A percentile compares a stretch with the other conserved stretches of the same genome.
Conservation (phyloP, 768 basidiomycete genomes). For the Pilatotrama ljubarskyi region DNA sequence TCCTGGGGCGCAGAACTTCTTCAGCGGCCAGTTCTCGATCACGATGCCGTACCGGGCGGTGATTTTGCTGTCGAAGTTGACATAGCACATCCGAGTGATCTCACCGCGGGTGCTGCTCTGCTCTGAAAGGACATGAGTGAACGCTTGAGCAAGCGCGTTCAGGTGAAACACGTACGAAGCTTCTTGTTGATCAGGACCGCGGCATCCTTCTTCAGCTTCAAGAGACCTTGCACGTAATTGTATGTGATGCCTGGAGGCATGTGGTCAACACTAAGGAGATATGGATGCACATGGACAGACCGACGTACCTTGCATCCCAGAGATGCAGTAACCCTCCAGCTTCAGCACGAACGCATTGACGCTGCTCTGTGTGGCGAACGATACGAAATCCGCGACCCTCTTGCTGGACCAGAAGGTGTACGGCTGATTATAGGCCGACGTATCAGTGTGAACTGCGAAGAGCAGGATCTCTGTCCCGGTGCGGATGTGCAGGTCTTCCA, state of each 20-base stretch:
- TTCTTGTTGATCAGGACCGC: neutral
- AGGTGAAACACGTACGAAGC: neutral
- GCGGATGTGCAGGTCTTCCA: neutral
- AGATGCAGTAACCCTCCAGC: neutral
- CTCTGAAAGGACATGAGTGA: neutral
- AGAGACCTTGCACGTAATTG: neutral
- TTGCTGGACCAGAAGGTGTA: neutral
- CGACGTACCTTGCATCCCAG: neutral
- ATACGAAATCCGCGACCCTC: neutral
- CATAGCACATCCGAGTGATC: slow-evolving; percentile 21
- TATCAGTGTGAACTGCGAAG: neutral
- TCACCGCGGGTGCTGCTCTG: neutral
- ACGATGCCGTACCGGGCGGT: slow-evolving; percentile 19
- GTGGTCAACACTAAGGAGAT: neutral
- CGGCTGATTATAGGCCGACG: neutral
- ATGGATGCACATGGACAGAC: neutral
- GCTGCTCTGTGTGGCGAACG: neutral
- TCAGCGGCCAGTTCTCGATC: slow-evolving; percentile 26
- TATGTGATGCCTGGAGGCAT: neutral
- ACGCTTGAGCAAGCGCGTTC: no score
- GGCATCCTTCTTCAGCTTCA: neutral
- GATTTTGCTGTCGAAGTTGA: slow-evolving; percentile 21
- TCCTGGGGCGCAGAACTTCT: slow-evolving; percentile 20
- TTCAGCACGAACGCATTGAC: neutral
- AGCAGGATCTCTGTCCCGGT: neutral